Evolutionary conservation across 345 rosid species (phyloP).

Genomic region (Hibiscus trionum): DNA sequence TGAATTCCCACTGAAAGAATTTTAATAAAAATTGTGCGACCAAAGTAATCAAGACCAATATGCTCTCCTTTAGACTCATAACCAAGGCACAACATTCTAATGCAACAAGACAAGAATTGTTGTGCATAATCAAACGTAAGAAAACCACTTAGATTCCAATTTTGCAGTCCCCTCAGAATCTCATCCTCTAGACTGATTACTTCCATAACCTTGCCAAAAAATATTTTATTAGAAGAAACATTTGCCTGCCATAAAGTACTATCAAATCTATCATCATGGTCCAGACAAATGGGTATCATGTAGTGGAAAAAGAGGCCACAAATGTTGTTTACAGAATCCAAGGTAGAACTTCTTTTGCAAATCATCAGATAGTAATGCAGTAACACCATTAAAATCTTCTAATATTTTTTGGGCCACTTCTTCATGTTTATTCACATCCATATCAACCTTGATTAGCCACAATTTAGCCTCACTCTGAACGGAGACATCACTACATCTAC

Average conservation of each 20-base stretch:
- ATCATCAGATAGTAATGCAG: constrained; percentile 48
- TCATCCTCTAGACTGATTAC: too few species aligned
- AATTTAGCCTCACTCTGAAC: too few species aligned
- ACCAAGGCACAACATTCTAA: too few species aligned
- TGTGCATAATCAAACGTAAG: too few species aligned
- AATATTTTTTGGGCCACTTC: too few species aligned
- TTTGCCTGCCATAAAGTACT: constrained; percentile 56
- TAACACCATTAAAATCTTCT: constrained; percentile 51
- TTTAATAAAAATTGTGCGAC: constrained; percentile 51
- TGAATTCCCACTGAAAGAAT: constrained; percentile 55
- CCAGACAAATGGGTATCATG: constrained; percentile 62
- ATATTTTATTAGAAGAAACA: constrained; percentile 14
- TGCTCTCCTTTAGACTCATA: constrained; percentile 3
- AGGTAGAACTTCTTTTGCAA: constrained; percentile 52
- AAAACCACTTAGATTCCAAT: too few species aligned
- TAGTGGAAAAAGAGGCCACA: constrained; percentile 71
- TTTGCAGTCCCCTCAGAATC: too few species aligned
- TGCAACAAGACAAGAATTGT: too few species aligned
- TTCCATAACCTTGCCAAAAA: constrained; percentile 41
- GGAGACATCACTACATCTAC: too few species aligned
- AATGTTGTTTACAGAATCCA: constrained; percentile 58
- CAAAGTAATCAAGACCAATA: constrained; percentile 61
- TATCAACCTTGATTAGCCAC: too few species aligned
- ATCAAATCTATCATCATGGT: constrained; percentile 58
- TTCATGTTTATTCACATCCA: too few species aligned